phyloP scores from a whole-genome alignment of 768 basidiomycete species.

The Fibroporia radiculosa region DNA sequence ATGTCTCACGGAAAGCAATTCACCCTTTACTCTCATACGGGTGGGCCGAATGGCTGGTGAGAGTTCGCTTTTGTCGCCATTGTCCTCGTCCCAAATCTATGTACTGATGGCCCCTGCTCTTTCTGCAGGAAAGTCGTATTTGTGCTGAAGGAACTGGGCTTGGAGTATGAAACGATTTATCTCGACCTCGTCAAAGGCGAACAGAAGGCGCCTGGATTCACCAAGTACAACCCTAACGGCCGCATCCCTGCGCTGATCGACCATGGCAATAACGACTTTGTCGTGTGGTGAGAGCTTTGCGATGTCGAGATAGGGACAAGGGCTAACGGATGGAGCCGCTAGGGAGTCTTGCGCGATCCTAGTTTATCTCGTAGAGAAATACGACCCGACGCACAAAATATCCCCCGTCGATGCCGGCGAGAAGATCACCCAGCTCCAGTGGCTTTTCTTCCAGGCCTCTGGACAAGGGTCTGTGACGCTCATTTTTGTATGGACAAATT shows the following conservation, averaged over 20 bases:
- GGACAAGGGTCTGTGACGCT: constrained; percentile 10
- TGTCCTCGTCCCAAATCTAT: background rate
- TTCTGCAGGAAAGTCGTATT: constrained; percentile 8
- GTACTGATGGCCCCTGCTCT: background rate
- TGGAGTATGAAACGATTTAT: constrained; percentile 11
- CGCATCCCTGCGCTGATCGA: constrained; percentile 64
- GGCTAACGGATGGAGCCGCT: background rate
- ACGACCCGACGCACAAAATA: constrained; percentile 30
- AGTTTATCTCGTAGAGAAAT: constrained; percentile 30
- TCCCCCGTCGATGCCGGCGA: constrained; percentile 1
- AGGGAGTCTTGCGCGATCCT: constrained; percentile 30
- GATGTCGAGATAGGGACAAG: background rate
- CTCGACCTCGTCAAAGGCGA: constrained; percentile 51
- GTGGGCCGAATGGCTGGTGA: constrained; percentile 20
- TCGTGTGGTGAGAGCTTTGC: constrained; percentile 25
- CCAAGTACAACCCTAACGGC: constrained; percentile 64
- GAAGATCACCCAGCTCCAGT: constrained; percentile 20
- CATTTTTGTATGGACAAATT: background rate
- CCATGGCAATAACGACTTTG: constrained; percentile 48
- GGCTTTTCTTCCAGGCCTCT: constrained; percentile 30
- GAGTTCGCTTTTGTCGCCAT: too few relatives aligned
- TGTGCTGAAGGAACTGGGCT: constrained; percentile 9
- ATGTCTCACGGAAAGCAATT: constrained; percentile 25
- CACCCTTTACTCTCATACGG: constrained; percentile 19
- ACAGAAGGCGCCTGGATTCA: constrained; percentile 76